Base-by-base conservation (phyloP, 176 grass and related monocot species). In the Aegilops bicornis region DNA sequence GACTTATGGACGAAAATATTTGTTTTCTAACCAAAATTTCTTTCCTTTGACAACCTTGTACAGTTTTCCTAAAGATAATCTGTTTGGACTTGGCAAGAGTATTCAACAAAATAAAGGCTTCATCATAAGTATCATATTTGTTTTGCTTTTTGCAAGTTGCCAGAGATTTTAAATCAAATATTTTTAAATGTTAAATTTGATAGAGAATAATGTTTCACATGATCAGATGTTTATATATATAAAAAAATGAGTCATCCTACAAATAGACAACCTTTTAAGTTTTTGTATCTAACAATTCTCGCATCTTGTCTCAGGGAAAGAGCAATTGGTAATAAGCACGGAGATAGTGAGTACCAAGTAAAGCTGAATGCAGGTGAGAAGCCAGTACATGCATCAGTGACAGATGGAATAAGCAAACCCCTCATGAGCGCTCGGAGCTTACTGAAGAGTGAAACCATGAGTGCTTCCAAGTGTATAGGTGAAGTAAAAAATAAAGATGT, bases 391-490 rank as follows among this genome's bases (percentile, higher is more conserved):
- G 54, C 87, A n/a, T 96, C 94, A 33, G 91, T 95, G n/a, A 83
- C 91, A 11, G 93, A 95, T 75, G 93, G 86, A 80, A 83, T 91
- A 77, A 93, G 63, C 87, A 91, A 89, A 58, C 69, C 96, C n/a
- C 86, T 54, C 11, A 79, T 88, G 45, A 94, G 94, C 62, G 92
- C 94, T 22, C 89, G 92, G 60, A 96, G 92, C 87, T 85, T 99
- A 89, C 66, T 97, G 85, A 99, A 99, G 90, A 99, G 97, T 52
- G 97, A 93, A 77, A 99, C 92, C 74, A 99, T 99, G 73, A 94
- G 97, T 15, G 97, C 97, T 75, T 99, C 97, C 79, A 97, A 95
- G 83, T 99, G 97, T 73, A 91, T 99, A 83, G 94, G 91, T 74
- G 89, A 94, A 86, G 93, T 93, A 85, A 78, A 70, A 88, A 94